Evolutionary conservation across 2,329 filamentous ascomycete species (phyloP).

Genomic region (Alternaria burnsii): DNA sequence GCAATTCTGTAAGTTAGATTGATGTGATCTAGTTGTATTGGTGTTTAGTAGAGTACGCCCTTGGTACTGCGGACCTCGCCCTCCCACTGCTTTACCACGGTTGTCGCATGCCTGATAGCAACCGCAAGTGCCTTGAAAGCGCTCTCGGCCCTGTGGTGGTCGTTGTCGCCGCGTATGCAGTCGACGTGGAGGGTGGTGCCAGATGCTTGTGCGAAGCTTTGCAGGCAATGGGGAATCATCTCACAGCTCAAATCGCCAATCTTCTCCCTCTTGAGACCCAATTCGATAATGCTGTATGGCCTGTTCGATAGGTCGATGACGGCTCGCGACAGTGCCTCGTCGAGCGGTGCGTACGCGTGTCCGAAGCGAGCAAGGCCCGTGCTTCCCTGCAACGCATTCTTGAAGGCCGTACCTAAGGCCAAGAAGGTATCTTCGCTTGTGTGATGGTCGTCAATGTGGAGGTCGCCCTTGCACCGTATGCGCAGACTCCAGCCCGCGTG

Average conservation of each 20-base stretch:
- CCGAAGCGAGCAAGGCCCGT: conserved; percentile 90
- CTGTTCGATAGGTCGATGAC: conserved; percentile 96
- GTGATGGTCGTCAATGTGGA: conserved; percentile 99
- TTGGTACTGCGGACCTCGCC: conserved; percentile 97
- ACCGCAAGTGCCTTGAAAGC: conserved; percentile 97
- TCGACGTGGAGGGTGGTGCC: conserved; percentile 95
- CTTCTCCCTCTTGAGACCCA: conserved; percentile 89
- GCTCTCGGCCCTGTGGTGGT: conserved; percentile 95
- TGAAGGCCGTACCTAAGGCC: conserved; percentile 86
- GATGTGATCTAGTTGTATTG: neutral
- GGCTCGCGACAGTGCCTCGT: conserved; percentile 91
- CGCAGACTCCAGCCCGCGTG: conserved; percentile 93
- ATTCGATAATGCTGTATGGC: conserved; percentile 82
- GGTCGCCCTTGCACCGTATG: conserved; percentile 83
- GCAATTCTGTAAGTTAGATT: neutral
- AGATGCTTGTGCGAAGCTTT: conserved; percentile 91
- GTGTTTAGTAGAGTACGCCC: conserved; percentile 72
- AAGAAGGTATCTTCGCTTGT: conserved; percentile 96
- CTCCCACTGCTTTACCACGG: conserved; percentile 78
- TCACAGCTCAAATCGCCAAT: conserved; percentile 88
- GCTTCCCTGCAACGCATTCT: conserved; percentile 77
- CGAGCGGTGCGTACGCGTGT: conserved; percentile 88
- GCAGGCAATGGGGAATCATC: conserved; percentile 96
- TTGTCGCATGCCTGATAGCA: conserved; percentile 80
- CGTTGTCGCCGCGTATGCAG: conserved; percentile 88